These are phyloP conservation scores for Eucalyptus cloeziana DNA, from an alignment of 345 rosid genomes.

Conservation along the genomic window DNA sequence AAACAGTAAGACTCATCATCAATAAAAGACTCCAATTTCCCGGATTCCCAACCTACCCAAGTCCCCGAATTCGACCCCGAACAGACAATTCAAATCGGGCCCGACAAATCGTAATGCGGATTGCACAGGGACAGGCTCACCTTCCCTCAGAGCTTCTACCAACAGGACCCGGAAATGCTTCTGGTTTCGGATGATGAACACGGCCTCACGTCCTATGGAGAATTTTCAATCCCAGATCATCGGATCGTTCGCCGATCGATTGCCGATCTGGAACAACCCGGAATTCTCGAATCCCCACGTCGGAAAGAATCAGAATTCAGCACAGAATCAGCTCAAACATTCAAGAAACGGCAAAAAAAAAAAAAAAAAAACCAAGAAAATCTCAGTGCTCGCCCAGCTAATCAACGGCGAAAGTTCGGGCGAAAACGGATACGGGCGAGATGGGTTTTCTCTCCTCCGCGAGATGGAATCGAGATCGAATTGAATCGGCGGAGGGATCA, in stretches of 20 bases:
- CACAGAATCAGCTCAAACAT: not conserved
- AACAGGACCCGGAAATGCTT: not conserved
- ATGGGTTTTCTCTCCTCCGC: not conserved
- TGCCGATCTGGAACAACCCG: not conserved
- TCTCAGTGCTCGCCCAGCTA: not conserved
- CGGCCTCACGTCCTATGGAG: not conserved
- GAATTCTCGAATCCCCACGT: not conserved
- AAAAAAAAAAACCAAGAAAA: not conserved
- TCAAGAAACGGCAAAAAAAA: not conserved
- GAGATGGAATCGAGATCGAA: not conserved
- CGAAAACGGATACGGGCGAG: not conserved
- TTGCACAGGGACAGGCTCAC: constrained; percentile 6
- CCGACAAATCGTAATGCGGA: constrained; percentile 22
- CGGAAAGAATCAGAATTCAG: not conserved
- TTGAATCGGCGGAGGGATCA: not conserved
- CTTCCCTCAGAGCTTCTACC: constrained; percentile 9
- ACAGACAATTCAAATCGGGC: not conserved
- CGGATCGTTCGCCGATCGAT: not conserved
- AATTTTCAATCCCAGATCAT: not conserved
- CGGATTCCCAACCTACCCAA: not conserved
- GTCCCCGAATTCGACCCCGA: not conserved
- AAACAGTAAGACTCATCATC: not conserved
- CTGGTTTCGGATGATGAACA: not conserved
- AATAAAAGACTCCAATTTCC: not conserved
- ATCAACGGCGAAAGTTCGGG: not conserved